Base-by-base conservation (phyloP, 2,329 filamentous ascomycete species). In the Lasiodiplodia sp. region DNA sequence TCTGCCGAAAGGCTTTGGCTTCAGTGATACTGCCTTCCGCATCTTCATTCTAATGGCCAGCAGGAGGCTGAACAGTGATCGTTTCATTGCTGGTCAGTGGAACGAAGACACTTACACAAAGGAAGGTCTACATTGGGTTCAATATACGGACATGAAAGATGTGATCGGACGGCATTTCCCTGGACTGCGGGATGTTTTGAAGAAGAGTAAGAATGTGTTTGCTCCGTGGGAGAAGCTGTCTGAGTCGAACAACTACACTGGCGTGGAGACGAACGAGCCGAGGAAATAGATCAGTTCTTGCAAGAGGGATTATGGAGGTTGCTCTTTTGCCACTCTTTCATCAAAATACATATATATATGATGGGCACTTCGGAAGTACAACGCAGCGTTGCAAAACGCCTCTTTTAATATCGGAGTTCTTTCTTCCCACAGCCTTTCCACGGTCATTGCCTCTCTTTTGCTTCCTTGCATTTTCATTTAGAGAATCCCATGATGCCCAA, bases 11-110 rank as follows among this genome's bases (percentile, higher is more conserved):
- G 83, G 82, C 0, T 85, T 84, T 63, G 83, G 82, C 0, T 84
- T 85, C 72, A 82, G 79, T 69, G 83, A 85, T 65, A 85, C 82
- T 2, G 82, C 82, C 2, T 84, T 85, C 70, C 73, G 82, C 0
- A 75, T 84, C 1, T 84, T 84, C 68, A 82, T 84, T 47, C 70
- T 83, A 1, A 84, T 84, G 82, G 82, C 82, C 1, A 79, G 76
- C 51, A 70, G 82, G 14, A 71, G 80, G 25, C 69, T 83, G 21
- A 84, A 83, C 76, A 82, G 80, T 21, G 82, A 84, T 74, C 74
- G 82, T 0, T 83, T 83, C 67, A 82, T 84, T 34, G 82, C 82
- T 0, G 77, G 77, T 0, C 73, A 78, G 25, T 83, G 80, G 79
- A 79, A 82, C 52, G 74, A 74, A 25, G 75, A 78, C 51, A 80